phyloP scores from a whole-genome alignment of 1,284 basidiomycete species.

The Moesziomyces sp. region DNA sequence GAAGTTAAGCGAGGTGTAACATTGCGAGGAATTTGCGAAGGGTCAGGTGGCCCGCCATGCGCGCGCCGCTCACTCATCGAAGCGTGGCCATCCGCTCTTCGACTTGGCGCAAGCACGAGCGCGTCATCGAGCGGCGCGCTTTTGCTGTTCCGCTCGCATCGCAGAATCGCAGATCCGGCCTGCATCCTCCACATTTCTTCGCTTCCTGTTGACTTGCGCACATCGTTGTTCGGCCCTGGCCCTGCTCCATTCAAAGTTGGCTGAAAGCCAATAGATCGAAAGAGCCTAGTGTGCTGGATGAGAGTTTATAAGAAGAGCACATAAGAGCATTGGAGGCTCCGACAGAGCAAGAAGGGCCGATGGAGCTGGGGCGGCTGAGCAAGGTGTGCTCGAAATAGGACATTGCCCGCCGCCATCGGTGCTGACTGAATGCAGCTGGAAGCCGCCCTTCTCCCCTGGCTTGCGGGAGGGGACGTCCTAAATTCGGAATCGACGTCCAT shows the following conservation, averaged over 20 bases:
- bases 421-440: neutral
- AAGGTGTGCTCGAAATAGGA: neutral
- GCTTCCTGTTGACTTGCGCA: no score
- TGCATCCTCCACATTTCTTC: neutral
- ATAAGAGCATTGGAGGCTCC: no score
- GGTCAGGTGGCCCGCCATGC: neutral
- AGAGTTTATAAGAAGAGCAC: no score
- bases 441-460: neutral
- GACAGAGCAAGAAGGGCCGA: no score
- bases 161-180: neutral
- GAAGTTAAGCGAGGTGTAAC: neutral
- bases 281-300: no score
- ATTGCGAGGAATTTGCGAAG: neutral
- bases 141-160: neutral
- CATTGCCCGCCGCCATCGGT: neutral
- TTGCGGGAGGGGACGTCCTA: neutral
- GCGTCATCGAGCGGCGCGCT: conserved; percentile 6
- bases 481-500: neutral
- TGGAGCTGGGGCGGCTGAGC: no score
- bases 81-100: no score
- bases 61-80: no score
- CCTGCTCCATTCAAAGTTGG: neutral
- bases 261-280: no score
- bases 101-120: conserved; percentile 1
- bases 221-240: no score